Evolutionary conservation across 306 rosid species (phyloP).

Genomic region (Geum urbanum): DNA sequence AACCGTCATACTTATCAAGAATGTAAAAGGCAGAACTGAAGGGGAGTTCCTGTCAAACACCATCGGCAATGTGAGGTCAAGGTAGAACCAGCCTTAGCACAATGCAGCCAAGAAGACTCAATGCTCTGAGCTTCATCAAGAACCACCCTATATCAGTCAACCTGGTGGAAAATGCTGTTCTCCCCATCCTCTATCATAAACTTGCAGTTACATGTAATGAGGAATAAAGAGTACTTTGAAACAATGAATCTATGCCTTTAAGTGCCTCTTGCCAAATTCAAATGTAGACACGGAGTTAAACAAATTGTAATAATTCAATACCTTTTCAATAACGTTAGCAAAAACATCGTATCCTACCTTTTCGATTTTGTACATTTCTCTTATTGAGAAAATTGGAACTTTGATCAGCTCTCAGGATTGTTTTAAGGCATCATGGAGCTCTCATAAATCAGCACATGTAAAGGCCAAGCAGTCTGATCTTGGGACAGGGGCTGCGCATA

Average conservation of each 20-base stretch:
- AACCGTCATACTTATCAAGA: background rate
- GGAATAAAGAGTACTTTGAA: background rate
- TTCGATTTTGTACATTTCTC: background rate
- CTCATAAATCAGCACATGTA: constrained; percentile 77
- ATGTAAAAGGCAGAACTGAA: constrained; percentile 50
- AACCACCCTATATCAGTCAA: constrained; percentile 80
- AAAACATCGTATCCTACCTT: constrained; percentile 72
- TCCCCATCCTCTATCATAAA: constrained; percentile 46
- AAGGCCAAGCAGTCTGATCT: constrained; percentile 54
- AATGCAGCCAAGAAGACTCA: constrained; percentile 50
- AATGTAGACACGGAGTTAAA: background rate
- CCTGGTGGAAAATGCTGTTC: constrained; percentile 61
- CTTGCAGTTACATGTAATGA: too few relatives aligned
- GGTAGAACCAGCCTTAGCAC: constrained; percentile 54
- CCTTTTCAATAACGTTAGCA: constrained; percentile 44
- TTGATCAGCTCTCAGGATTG: constrained; percentile 88
- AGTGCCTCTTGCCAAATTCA: constrained; percentile 6
- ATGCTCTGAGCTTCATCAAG: constrained; percentile 90
- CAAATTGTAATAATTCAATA: constrained; percentile 30
- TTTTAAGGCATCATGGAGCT: constrained; percentile 90
- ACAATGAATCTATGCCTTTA: background rate
- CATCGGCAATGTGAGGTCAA: constrained; percentile 76
- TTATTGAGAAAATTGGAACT: constrained; percentile 5
- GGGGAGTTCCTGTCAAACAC: constrained; percentile 92
- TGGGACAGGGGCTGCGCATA: constrained; percentile 38